A percentile compares a stretch with the other conserved stretches of the same genome.
phyloP scores from a whole-genome alignment of 352 stramenopile genomes.

The Globisporangium ultimum region DNA sequence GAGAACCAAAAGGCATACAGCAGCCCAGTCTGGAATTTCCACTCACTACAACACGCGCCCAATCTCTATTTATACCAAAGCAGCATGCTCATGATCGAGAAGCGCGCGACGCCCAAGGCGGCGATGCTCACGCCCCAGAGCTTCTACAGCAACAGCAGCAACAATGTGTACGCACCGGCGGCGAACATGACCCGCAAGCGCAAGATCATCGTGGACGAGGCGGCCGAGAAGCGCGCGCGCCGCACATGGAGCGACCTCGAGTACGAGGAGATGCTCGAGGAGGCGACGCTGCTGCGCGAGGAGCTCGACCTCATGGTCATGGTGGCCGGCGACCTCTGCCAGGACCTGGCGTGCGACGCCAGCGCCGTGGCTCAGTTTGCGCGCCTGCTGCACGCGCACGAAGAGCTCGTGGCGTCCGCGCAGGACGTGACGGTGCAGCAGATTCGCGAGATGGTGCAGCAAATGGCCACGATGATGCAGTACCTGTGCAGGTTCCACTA shows the following conservation, averaged over 20 bases:
- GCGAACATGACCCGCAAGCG: slow-evolving; percentile 32
- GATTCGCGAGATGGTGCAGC: slow-evolving; percentile 61
- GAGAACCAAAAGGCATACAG: too few species aligned
- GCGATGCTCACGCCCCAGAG: slow-evolving; percentile 11
- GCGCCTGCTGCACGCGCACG: slow-evolving; percentile 31
- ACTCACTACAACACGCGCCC: too few species aligned
- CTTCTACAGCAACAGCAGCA: slow-evolving; percentile 1
- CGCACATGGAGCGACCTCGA: slow-evolving; percentile 63
- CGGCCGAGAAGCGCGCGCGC: slow-evolving; percentile 40
- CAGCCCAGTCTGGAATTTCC: too few species aligned
- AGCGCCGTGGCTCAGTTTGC: slow-evolving; percentile 27
- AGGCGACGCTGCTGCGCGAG: slow-evolving; percentile 61
- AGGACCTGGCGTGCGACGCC: slow-evolving; percentile 41
- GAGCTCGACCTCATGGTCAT: slow-evolving; percentile 67
- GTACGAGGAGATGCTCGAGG: slow-evolving; percentile 71
- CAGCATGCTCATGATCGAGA: slow-evolving; percentile 15
- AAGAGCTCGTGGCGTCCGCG: slow-evolving; percentile 41
- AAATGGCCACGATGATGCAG: slow-evolving; percentile 75
- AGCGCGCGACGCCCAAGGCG: slow-evolving; percentile 11
- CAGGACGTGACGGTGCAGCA: slow-evolving; percentile 49
- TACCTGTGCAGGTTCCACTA: slow-evolving; percentile 63
- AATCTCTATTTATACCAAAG: not conserved
- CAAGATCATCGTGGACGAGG: slow-evolving; percentile 37
- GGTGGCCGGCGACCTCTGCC: slow-evolving; percentile 53
- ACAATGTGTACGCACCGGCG: not conserved